Evolutionary conservation across 75 land plant species (phyloP).

Genomic region (Pinus taeda): DNA sequence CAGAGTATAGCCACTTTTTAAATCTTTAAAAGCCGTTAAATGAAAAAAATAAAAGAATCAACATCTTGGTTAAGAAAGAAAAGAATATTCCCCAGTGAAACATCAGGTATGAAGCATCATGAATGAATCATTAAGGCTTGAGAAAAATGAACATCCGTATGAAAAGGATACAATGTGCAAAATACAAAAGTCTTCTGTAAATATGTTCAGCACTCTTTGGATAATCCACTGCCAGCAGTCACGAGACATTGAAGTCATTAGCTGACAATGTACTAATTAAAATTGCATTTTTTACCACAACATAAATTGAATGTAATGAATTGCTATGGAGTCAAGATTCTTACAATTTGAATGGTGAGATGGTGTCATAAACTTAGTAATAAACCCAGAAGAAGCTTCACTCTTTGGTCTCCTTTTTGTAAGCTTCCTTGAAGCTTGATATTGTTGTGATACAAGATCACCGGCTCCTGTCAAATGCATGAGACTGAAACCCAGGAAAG

Average conservation of each 20-base stretch:
- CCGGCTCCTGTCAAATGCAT: constrained; percentile 46
- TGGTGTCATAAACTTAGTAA: not conserved
- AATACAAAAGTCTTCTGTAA: not conserved
- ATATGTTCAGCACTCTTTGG: not conserved
- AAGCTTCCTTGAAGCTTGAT: constrained; percentile 30
- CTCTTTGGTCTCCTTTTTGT: not conserved
- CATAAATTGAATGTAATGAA: not conserved
- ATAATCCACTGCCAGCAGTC: not conserved
- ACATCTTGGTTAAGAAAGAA: not conserved
- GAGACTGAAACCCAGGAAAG: constrained; percentile 40
- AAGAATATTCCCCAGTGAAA: not conserved
- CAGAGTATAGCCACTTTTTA: not conserved
- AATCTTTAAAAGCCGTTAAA: not conserved
- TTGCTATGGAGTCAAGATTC: not conserved
- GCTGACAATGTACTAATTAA: not conserved
- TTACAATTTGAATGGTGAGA: not conserved
- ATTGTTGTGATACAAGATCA: constrained; percentile 44
- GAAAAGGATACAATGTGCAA: constrained; percentile 1
- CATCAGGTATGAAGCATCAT: not conserved
- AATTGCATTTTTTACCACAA: not conserved
- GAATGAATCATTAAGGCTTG: not conserved
- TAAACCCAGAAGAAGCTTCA: not conserved
- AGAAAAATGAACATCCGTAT: not conserved
- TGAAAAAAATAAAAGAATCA: not conserved
- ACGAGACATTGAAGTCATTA: not conserved